These are phyloP conservation scores for Yamadazyma nakazawae DNA, from an alignment of 805 yeast species.

Conservation along the genomic window DNA sequence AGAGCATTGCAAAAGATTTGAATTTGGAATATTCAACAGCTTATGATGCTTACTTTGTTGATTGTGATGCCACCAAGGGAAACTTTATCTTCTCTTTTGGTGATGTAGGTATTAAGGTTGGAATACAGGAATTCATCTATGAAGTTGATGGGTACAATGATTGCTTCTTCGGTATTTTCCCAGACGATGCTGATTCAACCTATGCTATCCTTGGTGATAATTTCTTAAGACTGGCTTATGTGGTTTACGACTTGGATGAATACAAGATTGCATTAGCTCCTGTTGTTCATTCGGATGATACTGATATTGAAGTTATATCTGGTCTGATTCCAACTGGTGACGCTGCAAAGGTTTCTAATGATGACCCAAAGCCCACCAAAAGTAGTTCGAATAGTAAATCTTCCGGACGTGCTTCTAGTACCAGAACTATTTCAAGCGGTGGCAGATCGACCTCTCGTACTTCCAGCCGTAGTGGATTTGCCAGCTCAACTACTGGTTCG, in stretches of 20 bases:
- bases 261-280: conserved; percentile 50
- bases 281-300: conserved; percentile 22
- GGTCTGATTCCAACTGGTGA: conserved; percentile 29
- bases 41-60: background rate
- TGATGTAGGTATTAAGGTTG: conserved; percentile 49
- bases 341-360: conserved; percentile 18
- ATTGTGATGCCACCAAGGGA: background rate
- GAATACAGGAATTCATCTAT: conserved; percentile 10
- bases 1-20: conserved; percentile 32
- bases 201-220: conserved; percentile 52
- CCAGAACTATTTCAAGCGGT: background rate
- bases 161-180: conserved; percentile 27
- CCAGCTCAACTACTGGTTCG: no score
- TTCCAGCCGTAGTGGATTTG: no score
- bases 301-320: conserved; percentile 24
- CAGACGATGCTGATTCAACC: background rate
- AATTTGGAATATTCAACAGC: conserved; percentile 23
- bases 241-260: conserved; percentile 61
- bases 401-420: no score
- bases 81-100: conserved; percentile 46
- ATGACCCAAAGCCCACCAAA: background rate
- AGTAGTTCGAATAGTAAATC: background rate
- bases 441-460: no score
- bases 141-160: conserved; percentile 7
- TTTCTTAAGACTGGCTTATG: conserved; percentile 59